These are phyloP conservation scores for Rhizoclosmatium globosum DNA, from an alignment of 192 early-diverging fungal species.

Conservation along the genomic window DNA sequence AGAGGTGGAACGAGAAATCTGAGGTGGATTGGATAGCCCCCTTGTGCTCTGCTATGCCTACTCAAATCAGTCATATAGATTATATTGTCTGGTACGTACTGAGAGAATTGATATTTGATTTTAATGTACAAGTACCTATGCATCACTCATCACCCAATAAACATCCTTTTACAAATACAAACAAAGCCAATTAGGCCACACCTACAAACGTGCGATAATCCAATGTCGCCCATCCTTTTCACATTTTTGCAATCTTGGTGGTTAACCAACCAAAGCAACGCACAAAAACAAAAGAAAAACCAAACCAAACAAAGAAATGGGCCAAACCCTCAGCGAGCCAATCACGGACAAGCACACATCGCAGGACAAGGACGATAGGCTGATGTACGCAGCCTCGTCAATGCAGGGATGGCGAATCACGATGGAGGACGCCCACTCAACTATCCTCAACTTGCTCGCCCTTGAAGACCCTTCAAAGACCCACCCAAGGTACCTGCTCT, in stretches of 20 bases:
- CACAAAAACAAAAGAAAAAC: neutral
- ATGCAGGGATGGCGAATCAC: slow-evolving; percentile 99
- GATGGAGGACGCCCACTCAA: slow-evolving; percentile 99
- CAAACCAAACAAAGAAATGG: slow-evolving; percentile 66
- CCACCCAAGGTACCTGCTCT: neutral
- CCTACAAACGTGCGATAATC: too few relatives aligned
- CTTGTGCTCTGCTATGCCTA: too few relatives aligned
- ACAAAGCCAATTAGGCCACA: neutral
- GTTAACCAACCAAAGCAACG: too few relatives aligned
- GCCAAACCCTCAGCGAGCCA: slow-evolving; percentile 96
- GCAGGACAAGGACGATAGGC: slow-evolving; percentile 73
- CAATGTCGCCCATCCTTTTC: too few relatives aligned
- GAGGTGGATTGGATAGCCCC: too few relatives aligned
- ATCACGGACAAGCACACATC: slow-evolving; percentile 88
- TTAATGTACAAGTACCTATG: neutral
- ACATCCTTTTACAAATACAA: too few relatives aligned
- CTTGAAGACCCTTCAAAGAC: neutral
- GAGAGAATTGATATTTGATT: too few relatives aligned
- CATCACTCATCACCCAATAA: too few relatives aligned
- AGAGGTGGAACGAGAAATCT: neutral
- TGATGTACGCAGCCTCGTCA: slow-evolving; percentile 84
- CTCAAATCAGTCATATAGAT: too few relatives aligned
- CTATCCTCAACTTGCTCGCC: slow-evolving; percentile 68
- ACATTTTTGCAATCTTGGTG: too few relatives aligned
- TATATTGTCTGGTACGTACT: too few relatives aligned